Base-by-base conservation (phyloP, 1,284 basidiomycete species). In the Mycena sp. region DNA sequence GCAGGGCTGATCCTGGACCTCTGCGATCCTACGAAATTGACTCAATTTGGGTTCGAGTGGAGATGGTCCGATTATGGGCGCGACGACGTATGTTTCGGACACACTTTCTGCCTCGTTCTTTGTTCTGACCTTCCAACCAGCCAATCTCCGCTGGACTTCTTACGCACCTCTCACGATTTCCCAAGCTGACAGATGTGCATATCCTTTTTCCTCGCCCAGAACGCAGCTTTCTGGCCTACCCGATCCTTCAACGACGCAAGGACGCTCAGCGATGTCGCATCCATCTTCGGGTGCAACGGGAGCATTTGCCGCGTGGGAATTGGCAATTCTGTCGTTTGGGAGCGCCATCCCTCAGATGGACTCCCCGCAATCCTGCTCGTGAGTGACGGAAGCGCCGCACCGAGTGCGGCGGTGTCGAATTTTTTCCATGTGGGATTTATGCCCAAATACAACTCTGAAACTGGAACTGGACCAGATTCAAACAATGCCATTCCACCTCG, bases 31-130 rank as follows among this genome's bases (percentile, higher is more conserved):
- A 26, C 6, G 23, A 65, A 58, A 35, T 29, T 65, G 25, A 61
- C 37, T 6, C 55, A 65, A 30, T 61, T 65, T 16, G 64, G 64
- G 16, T 65, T 65, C 30, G 59, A 54, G 32, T 65, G 64, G 64
- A 55, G 55, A 6, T 61, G 64, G 64, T 29, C 5, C 0, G 37
- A 37, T 14, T 61, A 61, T 30, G 64, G 32, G 10, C 48, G 23
- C 9, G 41, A 58, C 12, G 54, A 58, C 30, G 64, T 65, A 35
- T 37, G 49, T 21, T 23, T 25, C 12, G 4, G n/a, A 21, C 9
- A 4, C 19, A 30, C 17, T 30, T 10, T 16, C 16, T 12, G 12
- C 29, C 10, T 37, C 43, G 11, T 38, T 25, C 19, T 7, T 49
- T 16, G 16, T 12, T 53, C 43, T 52, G 46, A 46, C 21, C 17